Conservation (phyloP, 1,139 yeast species). For the Scheffersomyces stambukii region DNA sequence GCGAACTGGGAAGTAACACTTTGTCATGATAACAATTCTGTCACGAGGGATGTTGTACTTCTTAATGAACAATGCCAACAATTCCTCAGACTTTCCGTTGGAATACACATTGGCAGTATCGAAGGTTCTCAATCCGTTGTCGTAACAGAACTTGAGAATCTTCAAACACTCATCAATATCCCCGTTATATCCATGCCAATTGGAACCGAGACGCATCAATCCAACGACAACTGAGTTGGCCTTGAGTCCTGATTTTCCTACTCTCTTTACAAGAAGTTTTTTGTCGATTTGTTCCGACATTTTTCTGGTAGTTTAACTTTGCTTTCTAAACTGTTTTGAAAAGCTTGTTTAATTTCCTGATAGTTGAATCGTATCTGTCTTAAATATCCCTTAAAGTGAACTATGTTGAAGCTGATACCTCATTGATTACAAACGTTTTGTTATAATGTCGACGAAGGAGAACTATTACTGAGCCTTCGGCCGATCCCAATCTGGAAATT, state of each 20-base stretch:
- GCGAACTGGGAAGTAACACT: slow-evolving; percentile 18
- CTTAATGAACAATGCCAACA: slow-evolving; percentile 17
- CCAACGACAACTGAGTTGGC: slow-evolving; percentile 5
- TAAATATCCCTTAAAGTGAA: too few relatives aligned
- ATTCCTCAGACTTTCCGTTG: slow-evolving; percentile 18
- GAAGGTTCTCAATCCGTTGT: slow-evolving; percentile 44
- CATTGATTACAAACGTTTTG: too few relatives aligned
- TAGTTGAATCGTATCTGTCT: too few relatives aligned
- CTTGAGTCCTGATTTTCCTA: slow-evolving; percentile 3
- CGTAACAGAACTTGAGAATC: slow-evolving; percentile 47
- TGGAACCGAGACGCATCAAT: slow-evolving; percentile 4
- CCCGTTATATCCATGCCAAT: slow-evolving; percentile 4
- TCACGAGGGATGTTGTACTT: slow-evolving; percentile 20
- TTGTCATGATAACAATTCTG: slow-evolving; percentile 34
- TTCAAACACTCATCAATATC: slow-evolving; percentile 12
- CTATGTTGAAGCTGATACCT: too few relatives aligned
- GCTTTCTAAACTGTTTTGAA: too few relatives aligned
- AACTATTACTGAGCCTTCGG: too few relatives aligned
- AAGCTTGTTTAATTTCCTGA: too few relatives aligned
- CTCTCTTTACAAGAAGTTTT: too few relatives aligned
- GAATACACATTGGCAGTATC: slow-evolving; percentile 26
- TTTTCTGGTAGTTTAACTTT: too few relatives aligned
- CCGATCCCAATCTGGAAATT: too few relatives aligned
- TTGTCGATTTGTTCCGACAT: too few relatives aligned
- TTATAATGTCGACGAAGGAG: too few relatives aligned